Conservation (phyloP, 306 rosid genomes). For the Mucuna pruriens region DNA sequence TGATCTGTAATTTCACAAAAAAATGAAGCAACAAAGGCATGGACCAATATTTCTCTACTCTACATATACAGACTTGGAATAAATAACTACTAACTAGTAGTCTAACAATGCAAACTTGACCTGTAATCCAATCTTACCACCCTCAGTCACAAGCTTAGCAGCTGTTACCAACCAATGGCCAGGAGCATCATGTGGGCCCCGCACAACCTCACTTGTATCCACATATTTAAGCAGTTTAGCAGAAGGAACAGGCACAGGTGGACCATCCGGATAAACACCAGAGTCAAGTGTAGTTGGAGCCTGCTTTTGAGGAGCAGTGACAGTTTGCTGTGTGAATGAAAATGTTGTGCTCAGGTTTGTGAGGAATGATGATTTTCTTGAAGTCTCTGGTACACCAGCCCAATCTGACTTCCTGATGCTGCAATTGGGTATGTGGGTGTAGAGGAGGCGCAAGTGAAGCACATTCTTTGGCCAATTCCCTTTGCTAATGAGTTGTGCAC, state of each 20-base stretch:
- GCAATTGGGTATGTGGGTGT: constrained; percentile 62
- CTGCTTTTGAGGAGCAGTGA: constrained; percentile 55
- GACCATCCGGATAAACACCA: constrained; percentile 79
- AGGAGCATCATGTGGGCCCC: constrained; percentile 79
- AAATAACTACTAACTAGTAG: too few relatives aligned
- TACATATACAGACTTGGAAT: constrained; percentile 32
- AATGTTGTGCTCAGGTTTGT: constrained; percentile 76
- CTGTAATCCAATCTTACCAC: constrained; percentile 70
- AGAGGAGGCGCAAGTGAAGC: constrained; percentile 76
- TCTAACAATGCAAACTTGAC: constrained; percentile 89
- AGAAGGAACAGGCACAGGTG: constrained; percentile 60
- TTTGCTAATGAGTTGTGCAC: constrained; percentile 76
- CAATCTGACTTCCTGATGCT: constrained; percentile 68
- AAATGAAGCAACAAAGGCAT: constrained; percentile 20
- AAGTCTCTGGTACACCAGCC: constrained; percentile 64
- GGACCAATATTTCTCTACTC: not conserved
- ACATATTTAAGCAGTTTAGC: constrained; percentile 68
- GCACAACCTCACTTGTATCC: constrained; percentile 68
- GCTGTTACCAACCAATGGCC: constrained; percentile 89
- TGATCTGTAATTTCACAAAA: constrained; percentile 16
- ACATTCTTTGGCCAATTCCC: constrained; percentile 79
- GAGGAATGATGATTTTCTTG: constrained; percentile 69
- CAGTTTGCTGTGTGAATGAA: constrained; percentile 69
- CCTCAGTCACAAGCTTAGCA: constrained; percentile 73
- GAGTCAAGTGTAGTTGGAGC: constrained; percentile 66